Conservation (phyloP, 768 basidiomycete genomes). For the Tricholoma bakamatsutake region DNA sequence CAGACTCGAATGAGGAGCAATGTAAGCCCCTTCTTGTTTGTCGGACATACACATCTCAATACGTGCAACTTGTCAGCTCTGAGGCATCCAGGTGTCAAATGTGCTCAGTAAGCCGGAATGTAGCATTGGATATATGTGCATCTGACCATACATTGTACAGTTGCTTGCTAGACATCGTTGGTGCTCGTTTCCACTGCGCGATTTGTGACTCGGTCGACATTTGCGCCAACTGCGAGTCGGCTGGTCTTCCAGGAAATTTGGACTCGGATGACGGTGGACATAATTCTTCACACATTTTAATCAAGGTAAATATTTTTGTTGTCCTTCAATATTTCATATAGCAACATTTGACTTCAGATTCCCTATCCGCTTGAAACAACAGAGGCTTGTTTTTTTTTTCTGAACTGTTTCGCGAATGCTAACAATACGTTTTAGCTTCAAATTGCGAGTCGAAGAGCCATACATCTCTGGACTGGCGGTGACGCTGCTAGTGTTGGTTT, state of each 20-base stretch:
- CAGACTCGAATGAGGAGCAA: conserved; percentile 48
- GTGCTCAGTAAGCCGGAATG: conserved; percentile 64
- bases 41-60: neutral
- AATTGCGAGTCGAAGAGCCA: conserved; percentile 68
- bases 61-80: conserved; percentile 43
- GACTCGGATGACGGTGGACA: conserved; percentile 76
- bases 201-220: conserved; percentile 83
- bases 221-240: conserved; percentile 83
- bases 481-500: conserved; percentile 62
- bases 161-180: conserved; percentile 85
- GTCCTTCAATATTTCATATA: neutral
- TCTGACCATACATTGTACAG: conserved; percentile 31
- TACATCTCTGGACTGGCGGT: conserved; percentile 68
- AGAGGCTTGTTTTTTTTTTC: conserved; percentile 41
- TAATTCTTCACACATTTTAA: conserved; percentile 84
- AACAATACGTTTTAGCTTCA: conserved; percentile 33
- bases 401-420: neutral
- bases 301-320: conserved; percentile 56
- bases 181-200: conserved; percentile 90
- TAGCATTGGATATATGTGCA: neutral
- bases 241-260: conserved; percentile 77
- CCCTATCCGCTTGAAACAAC: conserved; percentile 73
- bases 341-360: conserved; percentile 47
- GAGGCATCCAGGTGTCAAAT: conserved; percentile 77
- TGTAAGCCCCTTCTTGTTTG: conserved; percentile 36